Base-by-base conservation (phyloP, 2,329 filamentous ascomycete species). In the Endocalyx cinctus region DNA sequence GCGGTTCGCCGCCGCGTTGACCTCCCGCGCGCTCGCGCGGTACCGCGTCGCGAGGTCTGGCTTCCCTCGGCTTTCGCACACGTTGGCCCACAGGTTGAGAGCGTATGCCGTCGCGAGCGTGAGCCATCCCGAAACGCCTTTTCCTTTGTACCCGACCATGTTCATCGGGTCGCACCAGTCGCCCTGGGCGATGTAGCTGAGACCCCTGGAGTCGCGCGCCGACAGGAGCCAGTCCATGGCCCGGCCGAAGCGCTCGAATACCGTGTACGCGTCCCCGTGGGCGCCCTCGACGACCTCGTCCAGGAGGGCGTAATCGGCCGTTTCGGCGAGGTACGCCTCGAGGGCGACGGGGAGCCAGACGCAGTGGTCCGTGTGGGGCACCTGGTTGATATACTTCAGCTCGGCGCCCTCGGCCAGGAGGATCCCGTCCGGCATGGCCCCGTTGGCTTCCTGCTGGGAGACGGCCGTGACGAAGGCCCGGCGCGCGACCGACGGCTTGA, bases 101-200 rank as follows among this genome's bases (percentile, higher is more conserved):
- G 72, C 69, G 43, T 69, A 72, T 0, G 58, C 72, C 0, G 72
- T 76, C 5, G 72, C 72, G 2, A 77, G 58, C 0, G 72, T 77
- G 20, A 77, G 62, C 73, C 73, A 77, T 14, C 71, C 73, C 0
- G 72, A 77, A 2, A 77, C 72, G 16, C 73, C 73, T 33, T 66
- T 63, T 25, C 72, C 72, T 49, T 74, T 74, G 48, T 70, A 72
- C 4, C 72, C 72, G n/a, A 74, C 73, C 73, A 77, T 77, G 52
- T 77, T 77, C 67, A 77, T 73, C 4, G 72, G 73, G 39, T 77
- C 73, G 43, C 73, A 77, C 72, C 72, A 77, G 49, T 77, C 73
- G 22, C 73, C 73, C 50, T 76, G 72, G 1, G 70, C 70, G 42
- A 77, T 75, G 55, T 69, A 77, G 48, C 68, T 74, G 6, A 77